Percentiles rank a stretch among this genome's conserved stretches.
These are phyloP conservation scores for Zymoseptoria tritici DNA, from an alignment of 2,329 filamentous ascomycete species.

Conservation along the genomic window DNA sequence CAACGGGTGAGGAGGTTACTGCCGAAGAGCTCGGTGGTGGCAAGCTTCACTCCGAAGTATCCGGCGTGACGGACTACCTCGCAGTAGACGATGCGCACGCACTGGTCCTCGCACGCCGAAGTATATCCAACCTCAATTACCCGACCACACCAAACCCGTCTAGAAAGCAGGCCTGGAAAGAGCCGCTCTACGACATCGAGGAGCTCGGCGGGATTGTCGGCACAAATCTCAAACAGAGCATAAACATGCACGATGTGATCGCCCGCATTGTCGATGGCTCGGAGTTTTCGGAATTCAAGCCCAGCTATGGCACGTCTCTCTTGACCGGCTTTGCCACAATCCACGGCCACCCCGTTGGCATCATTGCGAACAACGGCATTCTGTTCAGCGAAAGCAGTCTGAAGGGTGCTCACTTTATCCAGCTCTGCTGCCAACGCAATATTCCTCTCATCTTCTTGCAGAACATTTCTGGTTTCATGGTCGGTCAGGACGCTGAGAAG, in stretches of 20 bases:
- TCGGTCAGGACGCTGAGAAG: constrained; percentile 82
- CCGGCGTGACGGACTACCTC: constrained; percentile 90
- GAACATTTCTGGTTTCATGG: constrained; percentile 98
- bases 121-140: constrained; percentile 85
- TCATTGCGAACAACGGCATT: constrained; percentile 93
- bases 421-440: constrained; percentile 82
- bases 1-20: constrained; percentile 84
- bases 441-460: constrained; percentile 90
- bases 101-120: constrained; percentile 73
- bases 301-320: constrained; percentile 77
- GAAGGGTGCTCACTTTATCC: constrained; percentile 95
- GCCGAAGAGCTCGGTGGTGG: constrained; percentile 89
- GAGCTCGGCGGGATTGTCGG: constrained; percentile 86
- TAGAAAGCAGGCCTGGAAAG: constrained; percentile 45
- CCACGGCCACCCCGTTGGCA: constrained; percentile 83
- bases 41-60: constrained; percentile 79
- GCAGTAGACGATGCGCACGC: constrained; percentile 92
- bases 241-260: constrained; percentile 84
- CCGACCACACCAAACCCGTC: constrained; percentile 45
- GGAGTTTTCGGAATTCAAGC: constrained; percentile 90
- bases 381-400: constrained; percentile 81
- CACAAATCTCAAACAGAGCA: constrained; percentile 77
- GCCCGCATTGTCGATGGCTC: constrained; percentile 87
- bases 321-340: constrained; percentile 83
- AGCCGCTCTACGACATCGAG: constrained; percentile 70